These are phyloP conservation scores for Leptodermis oblonga DNA, from an alignment of 257 asterid genomes.

Conservation along the genomic window DNA sequence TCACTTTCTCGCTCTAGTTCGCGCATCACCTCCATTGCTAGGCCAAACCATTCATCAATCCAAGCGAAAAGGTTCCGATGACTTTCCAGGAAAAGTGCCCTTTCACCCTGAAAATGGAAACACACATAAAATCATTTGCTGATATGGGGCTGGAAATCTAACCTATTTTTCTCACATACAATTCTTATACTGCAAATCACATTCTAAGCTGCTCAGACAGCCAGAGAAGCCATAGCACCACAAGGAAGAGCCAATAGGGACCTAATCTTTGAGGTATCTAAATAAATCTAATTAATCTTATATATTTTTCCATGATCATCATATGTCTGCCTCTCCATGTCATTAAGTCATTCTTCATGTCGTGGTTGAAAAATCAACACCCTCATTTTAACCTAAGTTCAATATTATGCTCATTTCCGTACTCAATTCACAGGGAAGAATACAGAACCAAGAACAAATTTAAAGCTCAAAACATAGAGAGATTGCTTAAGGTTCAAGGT, in stretches of 20 bases:
- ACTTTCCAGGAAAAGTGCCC: conserved; percentile 82
- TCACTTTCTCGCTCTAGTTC: conserved; percentile 76
- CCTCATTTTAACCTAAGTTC: not conserved
- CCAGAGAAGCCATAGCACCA: not conserved
- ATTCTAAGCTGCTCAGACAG: not conserved
- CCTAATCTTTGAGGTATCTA: not conserved
- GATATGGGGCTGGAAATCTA: not conserved
- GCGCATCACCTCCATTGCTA: conserved; percentile 64
- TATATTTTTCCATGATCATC: not conserved
- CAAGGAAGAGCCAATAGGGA: not conserved
- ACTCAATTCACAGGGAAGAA: not conserved
- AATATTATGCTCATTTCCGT: not conserved
- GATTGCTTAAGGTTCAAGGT: conserved; percentile 14
- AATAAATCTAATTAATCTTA: no score
- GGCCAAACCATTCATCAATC: conserved; percentile 89
- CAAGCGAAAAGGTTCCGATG: conserved; percentile 76
- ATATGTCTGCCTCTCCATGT: not conserved
- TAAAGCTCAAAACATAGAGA: not conserved
- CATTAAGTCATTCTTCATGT: not conserved
- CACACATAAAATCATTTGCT: not conserved
- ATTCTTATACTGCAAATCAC: not conserved
- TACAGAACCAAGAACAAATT: not conserved
- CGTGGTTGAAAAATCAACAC: not conserved
- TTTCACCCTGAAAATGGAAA: conserved; percentile 60
- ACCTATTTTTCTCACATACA: not conserved